Base-by-base conservation (phyloP, 2,329 filamentous ascomycete species). In the Aspergillus melleus region DNA sequence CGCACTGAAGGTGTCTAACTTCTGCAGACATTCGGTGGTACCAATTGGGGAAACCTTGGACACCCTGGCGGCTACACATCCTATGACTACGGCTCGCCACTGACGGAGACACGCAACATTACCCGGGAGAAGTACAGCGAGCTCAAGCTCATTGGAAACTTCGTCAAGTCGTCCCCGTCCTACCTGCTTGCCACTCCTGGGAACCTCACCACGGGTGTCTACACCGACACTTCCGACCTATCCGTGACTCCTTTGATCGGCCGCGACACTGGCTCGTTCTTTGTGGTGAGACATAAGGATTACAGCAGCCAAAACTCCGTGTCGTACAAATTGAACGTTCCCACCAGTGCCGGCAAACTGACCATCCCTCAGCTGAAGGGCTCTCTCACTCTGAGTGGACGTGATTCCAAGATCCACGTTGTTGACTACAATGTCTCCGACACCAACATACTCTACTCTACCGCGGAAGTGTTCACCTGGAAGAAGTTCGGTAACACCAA, bases 21-120 rank as follows among this genome's bases (percentile, higher is more conserved):
- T 12, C 32, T 0, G 36, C 16, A 85, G 84, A 87, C 84, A 0
- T 90, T 83, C 64, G 91, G 91, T 14, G 91, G 90, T 6, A 93
- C 90, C 0, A 95, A 94, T 70, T 94, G 90, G 91, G 90, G 90
- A 0, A 93, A 92, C 62, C 74, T 91, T 4, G 89, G 90, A 0
- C 86, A 91, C 64, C 82, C 88, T 10, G 87, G 86, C 11, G 86
- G 83, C 2, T 88, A 88, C 61, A 87, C 84, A 0, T 83, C 80
- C 3, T 88, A 88, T 67, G 85, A 88, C 66, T 88, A 87, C 65
- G 83, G 84, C 5, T 80, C 86, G 4, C 78, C 81, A 6, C 91
- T 94, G 55, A 81, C 83, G 1, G 91, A 95, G 69, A 86, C 90
- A 47, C 83, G 90, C 24, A 83, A 83, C 1, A 79, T 94, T 3